Evolutionary conservation across 441 rosid species (phyloP).

Genomic region (Manihot esculenta): DNA sequence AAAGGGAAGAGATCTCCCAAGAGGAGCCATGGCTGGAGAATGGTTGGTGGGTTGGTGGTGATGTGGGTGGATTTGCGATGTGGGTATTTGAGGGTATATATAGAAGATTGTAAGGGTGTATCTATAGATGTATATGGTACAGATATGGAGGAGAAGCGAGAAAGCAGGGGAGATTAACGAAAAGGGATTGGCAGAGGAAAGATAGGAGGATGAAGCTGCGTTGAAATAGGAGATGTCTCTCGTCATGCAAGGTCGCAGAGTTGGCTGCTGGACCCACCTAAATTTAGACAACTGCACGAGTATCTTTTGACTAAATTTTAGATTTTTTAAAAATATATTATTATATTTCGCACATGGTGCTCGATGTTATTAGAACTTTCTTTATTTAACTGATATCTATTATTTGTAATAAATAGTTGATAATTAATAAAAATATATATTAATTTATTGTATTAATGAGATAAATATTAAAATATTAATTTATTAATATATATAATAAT

Average conservation of each 20-base stretch:
- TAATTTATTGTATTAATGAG: no score
- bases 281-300: slow-evolving; percentile 5
- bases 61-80: neutral
- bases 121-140: no score
- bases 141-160: neutral
- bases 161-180: neutral
- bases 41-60: neutral
- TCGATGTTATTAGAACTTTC: no score
- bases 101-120: neutral
- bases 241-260: slow-evolving; percentile 6
- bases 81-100: neutral
- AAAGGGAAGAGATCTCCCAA: neutral
- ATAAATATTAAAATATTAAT: no score
- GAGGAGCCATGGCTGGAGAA: neutral
- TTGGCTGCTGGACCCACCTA: neutral
- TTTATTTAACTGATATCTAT: no score
- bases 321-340: no score
- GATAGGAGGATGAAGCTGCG: slow-evolving; percentile 20
- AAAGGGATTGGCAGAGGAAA: neutral
- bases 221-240: slow-evolving; percentile 24
- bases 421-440: no score
- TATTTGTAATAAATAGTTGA: no score
- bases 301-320: no score
- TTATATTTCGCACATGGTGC: no score
- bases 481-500: no score